Evolutionary conservation across 495 filamentous ascomycete species (phyloP).

Genomic region (Rhypophila decipiens): DNA sequence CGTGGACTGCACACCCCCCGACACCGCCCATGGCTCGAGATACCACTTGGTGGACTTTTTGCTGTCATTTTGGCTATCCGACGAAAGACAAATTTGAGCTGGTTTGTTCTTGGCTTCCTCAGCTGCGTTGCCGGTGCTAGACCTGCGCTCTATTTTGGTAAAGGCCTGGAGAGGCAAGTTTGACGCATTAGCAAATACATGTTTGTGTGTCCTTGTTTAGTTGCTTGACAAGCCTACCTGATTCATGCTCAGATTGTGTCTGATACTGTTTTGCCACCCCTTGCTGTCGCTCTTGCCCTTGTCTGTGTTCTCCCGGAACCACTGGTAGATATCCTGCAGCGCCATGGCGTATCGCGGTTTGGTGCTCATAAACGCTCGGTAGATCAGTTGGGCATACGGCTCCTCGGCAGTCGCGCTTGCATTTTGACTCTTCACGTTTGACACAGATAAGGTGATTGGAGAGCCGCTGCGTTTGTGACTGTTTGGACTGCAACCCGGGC

Average conservation of each 20-base stretch:
- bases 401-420: too few species aligned
- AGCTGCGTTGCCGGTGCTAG: not conserved
- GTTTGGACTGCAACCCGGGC: constrained; percentile 4
- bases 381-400: constrained; percentile 83
- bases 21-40: constrained; percentile 32
- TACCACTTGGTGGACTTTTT: constrained; percentile 37
- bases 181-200: too few species aligned
- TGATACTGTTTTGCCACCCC: constrained; percentile 96
- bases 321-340: constrained; percentile 82
- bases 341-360: constrained; percentile 59
- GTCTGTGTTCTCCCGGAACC: constrained; percentile 77
- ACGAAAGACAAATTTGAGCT: too few species aligned
- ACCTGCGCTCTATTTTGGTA: constrained; percentile 30
- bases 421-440: constrained; percentile 10
- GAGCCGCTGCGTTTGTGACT: not conserved
- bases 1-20: constrained; percentile 37
- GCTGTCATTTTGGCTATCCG: too few species aligned
- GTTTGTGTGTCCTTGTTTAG: too few species aligned
- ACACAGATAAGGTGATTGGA: constrained; percentile 1
- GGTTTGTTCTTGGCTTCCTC: not conserved
- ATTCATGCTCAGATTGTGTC: constrained; percentile 98
- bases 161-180: too few species aligned
- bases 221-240: constrained; percentile 52
- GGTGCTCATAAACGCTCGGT: constrained; percentile 60
- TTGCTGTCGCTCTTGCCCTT: constrained; percentile 61